phyloP scores from a whole-genome alignment of 1,284 basidiomycete genomes.

The Bjerkandera adusta region DNA sequence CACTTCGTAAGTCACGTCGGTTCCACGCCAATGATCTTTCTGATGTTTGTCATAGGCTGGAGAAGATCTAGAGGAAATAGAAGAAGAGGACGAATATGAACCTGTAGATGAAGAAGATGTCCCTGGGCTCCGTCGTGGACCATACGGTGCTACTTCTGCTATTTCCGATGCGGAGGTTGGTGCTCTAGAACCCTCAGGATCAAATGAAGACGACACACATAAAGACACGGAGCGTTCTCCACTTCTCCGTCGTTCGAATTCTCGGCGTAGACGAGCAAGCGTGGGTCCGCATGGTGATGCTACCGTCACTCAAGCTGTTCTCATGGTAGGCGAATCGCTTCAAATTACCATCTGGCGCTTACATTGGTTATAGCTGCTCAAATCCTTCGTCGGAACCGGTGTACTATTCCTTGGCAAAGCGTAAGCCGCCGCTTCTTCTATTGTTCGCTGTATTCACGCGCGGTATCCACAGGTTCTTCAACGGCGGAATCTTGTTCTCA shows the following conservation, averaged over 20 bases:
- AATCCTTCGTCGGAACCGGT: constrained; percentile 96
- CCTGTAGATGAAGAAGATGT: constrained; percentile 16
- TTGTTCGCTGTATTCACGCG: constrained; percentile 11
- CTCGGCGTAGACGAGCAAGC: constrained; percentile 53
- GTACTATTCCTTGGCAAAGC: constrained; percentile 96
- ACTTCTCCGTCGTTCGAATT: constrained; percentile 40
- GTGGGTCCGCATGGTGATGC: constrained; percentile 76
- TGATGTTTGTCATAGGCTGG: constrained; percentile 61
- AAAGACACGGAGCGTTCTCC: constrained; percentile 31
- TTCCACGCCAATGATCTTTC: neutral
- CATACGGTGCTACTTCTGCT: constrained; percentile 15
- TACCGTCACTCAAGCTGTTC: constrained; percentile 82
- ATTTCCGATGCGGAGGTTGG: constrained; percentile 14
- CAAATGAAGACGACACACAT: constrained; percentile 13
- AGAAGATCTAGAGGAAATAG: constrained; percentile 89
- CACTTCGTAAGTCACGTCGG: constrained; percentile 76
- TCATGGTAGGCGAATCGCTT: constrained; percentile 82
- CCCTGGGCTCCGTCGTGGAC: neutral
- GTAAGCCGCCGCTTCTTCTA: constrained; percentile 38
- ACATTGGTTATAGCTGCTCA: constrained; percentile 88
- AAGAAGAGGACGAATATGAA: constrained; percentile 36
- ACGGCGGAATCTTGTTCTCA: constrained; percentile 95
- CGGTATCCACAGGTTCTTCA: constrained; percentile 72
- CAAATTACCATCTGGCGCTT: no score
- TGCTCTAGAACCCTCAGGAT: constrained; percentile 11